phyloP scores from a whole-genome alignment of 2,329 filamentous ascomycete species.

The Penicillium verrucosum region DNA sequence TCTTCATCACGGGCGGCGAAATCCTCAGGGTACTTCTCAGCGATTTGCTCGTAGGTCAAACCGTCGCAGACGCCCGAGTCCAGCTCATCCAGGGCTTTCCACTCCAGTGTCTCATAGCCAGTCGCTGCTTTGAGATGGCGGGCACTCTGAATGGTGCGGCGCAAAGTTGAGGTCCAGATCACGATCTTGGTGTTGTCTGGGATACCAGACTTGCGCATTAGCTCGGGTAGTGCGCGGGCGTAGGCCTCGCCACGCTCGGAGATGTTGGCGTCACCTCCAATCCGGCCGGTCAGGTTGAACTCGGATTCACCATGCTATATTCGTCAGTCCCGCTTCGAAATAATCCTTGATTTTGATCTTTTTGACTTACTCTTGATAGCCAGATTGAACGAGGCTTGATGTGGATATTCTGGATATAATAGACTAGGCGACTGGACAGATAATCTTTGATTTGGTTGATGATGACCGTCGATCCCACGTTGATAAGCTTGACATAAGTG shows the following conservation, averaged over 20 bases:
- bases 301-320: slow-evolving; percentile 84
- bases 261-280: slow-evolving; percentile 86
- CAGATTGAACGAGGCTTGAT: slow-evolving; percentile 96
- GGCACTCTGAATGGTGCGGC: slow-evolving; percentile 87
- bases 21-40: slow-evolving; percentile 85
- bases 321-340: slow-evolving; percentile 17
- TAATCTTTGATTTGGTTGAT: slow-evolving; percentile 98
- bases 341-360: background rate
- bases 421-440: slow-evolving; percentile 90
- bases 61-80: slow-evolving; percentile 96
- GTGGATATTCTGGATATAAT: slow-evolving; percentile 97
- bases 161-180: slow-evolving; percentile 72
- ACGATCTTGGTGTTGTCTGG: slow-evolving; percentile 63
- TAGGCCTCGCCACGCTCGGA: slow-evolving; percentile 86
- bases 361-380: slow-evolving; percentile 74
- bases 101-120: slow-evolving; percentile 87
- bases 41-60: slow-evolving; percentile 93
- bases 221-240: slow-evolving; percentile 74
- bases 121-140: slow-evolving; percentile 69
- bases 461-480: slow-evolving; percentile 92
- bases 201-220: slow-evolving; percentile 81
- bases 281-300: slow-evolving; percentile 85
- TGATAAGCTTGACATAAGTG: slow-evolving; percentile 96
- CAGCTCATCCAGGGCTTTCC: slow-evolving; percentile 97
- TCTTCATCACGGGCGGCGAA: slow-evolving; percentile 94